Base-by-base conservation (phyloP, 2,329 filamentous ascomycete species). In the Alternaria arbusti region DNA sequence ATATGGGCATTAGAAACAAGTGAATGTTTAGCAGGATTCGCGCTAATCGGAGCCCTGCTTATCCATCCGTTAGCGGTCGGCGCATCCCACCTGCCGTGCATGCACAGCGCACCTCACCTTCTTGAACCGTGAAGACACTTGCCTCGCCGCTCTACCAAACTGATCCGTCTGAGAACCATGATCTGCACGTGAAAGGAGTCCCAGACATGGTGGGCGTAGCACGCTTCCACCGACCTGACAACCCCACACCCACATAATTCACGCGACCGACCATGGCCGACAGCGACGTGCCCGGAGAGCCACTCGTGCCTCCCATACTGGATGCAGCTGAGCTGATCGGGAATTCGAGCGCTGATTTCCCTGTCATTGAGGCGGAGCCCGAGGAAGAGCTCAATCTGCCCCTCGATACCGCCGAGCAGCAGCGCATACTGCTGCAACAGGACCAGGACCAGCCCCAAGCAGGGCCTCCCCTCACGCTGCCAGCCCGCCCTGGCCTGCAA, bases 301-400 rank as follows among this genome's bases (percentile, higher is more conserved):
- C 74, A 17, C 69, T 77, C 17, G 78, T 78, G 68, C 77, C 78
- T 23, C 74, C 77, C 8, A 73, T 74, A 26, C 64, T 80, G 44
- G 79, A 81, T 32, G 78, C 77, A 57, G 78, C 77, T 50, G 79
- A 80, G 60, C 68, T 80, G 51, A 69, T 80, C 54, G 77, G 73
- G 22, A 64, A 78, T 6, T 65, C 72, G 8, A 70, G 67, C 58
- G 68, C 67, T 15, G 69, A 76, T 43, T 74, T 73, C n/a, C 75
- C 76, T 15, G 66, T 77, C 52, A 73, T 78, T 44, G 72, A 79
- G 59, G 70, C 70, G 12, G 73, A 78, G 60, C 73, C 74, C 15
- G 66, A 67, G 40, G 74, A 77, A 61, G 70, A 77, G 59, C 72
- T 78, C 59, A 63, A 77, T 30, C 76, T 77, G 17, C 77, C 74